Conservation (phyloP, 73 alveolate genomes). For the Tetrahymena thermophila region DNA sequence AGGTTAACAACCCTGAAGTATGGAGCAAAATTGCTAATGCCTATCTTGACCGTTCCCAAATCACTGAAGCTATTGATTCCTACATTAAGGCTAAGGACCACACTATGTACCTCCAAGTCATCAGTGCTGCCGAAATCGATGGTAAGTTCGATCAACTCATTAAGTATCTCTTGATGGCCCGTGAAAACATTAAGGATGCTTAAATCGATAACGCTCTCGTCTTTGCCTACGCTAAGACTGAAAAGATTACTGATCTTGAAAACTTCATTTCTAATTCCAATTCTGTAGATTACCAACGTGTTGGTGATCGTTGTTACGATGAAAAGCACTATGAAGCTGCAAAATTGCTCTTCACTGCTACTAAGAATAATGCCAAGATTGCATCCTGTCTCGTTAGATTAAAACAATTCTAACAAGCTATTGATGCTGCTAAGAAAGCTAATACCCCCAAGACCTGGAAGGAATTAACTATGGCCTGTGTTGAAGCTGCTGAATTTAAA, state of each 20-base stretch:
- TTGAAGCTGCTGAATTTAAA: slow-evolving; percentile 94
- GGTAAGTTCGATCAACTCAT: slow-evolving; percentile 80
- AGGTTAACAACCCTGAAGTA: slow-evolving; percentile 76
- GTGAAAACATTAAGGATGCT: slow-evolving; percentile 73
- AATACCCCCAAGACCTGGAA: slow-evolving; percentile 97
- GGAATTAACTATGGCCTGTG: slow-evolving; percentile 97
- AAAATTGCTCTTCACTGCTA: slow-evolving; percentile 75
- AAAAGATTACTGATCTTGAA: slow-evolving; percentile 87
- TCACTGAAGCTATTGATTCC: slow-evolving; percentile 90
- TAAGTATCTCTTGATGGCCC: slow-evolving; percentile 86
- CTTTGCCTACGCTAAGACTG: slow-evolving; percentile 89
- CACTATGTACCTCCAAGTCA: slow-evolving; percentile 73
- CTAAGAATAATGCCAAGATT: slow-evolving; percentile 89
- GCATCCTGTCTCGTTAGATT: slow-evolving; percentile 90
- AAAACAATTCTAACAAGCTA: slow-evolving; percentile 87
- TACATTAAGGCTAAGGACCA: slow-evolving; percentile 91
- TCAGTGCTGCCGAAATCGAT: slow-evolving; percentile 78
- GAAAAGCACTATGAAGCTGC: slow-evolving; percentile 94
- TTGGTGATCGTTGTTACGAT: slow-evolving; percentile 96
- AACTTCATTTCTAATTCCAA: slow-evolving; percentile 80
- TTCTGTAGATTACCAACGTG: slow-evolving; percentile 82
- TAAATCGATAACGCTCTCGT: slow-evolving; percentile 87
- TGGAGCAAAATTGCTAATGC: slow-evolving; percentile 99
- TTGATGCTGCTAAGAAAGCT: slow-evolving; percentile 97
- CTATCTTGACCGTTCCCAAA: slow-evolving; percentile 69